phyloP scores from a whole-genome alignment of 768 basidiomycete genomes.

The Lactifluus echinatus region DNA sequence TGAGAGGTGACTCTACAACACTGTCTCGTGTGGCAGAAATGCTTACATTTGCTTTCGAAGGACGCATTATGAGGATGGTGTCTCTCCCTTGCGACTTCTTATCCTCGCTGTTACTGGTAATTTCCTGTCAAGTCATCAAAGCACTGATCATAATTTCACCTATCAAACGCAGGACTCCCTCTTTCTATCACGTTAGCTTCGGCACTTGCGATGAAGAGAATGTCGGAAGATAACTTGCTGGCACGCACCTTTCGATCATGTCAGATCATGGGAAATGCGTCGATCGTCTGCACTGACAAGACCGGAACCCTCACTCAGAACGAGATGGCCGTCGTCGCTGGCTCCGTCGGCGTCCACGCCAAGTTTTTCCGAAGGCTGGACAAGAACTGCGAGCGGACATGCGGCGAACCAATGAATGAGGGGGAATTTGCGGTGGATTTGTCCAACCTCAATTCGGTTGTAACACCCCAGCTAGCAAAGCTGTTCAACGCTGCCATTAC shows the following conservation, averaged over 20 bases:
- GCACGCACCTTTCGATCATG: conserved; percentile 95
- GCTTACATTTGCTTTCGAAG: conserved; percentile 27
- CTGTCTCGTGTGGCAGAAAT: background rate
- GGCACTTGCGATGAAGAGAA: conserved; percentile 94
- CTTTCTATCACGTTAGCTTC: conserved; percentile 93
- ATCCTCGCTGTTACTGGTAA: conserved; percentile 86
- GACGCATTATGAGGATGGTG: conserved; percentile 72
- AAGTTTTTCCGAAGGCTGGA: conserved; percentile 85
- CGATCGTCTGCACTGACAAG: conserved; percentile 92
- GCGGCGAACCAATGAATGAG: conserved; percentile 51
- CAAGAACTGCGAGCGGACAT: conserved; percentile 62
- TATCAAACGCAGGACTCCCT: conserved; percentile 56
- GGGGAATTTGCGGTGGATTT: conserved; percentile 87
- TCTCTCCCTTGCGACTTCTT: conserved; percentile 84
- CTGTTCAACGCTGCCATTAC: conserved; percentile 83
- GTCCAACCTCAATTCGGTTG: conserved; percentile 50
- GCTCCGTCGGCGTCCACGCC: conserved; percentile 86
- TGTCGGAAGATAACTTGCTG: conserved; percentile 90
- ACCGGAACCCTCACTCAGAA: conserved; percentile 96
- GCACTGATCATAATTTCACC: background rate
- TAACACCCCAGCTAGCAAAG: conserved; percentile 50
- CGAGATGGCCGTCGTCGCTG: conserved; percentile 92
- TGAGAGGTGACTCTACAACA: conserved; percentile 32
- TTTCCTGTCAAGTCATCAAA: conserved; percentile 2
- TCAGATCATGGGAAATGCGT: conserved; percentile 98